Conservation (phyloP, 306 rosid species). For the Vigna mungo region DNA sequence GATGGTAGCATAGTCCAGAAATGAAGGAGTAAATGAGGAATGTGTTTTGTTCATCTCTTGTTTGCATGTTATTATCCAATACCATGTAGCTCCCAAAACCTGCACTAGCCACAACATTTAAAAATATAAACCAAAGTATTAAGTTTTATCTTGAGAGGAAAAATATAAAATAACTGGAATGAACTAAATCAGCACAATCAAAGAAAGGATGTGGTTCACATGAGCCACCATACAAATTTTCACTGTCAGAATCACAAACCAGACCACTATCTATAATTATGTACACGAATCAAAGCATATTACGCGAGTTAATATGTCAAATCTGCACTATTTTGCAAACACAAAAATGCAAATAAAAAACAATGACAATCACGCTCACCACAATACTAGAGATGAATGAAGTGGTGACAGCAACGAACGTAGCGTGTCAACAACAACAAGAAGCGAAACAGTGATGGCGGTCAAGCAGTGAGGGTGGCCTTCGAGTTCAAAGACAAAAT, state of each 20-base stretch:
- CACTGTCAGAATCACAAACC: slow-evolving; percentile 77
- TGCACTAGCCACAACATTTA: slow-evolving; percentile 61
- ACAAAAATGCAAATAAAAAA: too few relatives aligned
- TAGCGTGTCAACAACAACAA: too few relatives aligned
- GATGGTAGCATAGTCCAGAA: too few relatives aligned
- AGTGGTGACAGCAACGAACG: too few relatives aligned
- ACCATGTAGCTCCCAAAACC: slow-evolving; percentile 86
- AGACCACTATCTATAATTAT: slow-evolving; percentile 68
- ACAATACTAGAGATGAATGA: too few relatives aligned
- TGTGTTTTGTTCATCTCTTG: slow-evolving; percentile 66
- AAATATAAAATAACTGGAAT: slow-evolving; percentile 77
- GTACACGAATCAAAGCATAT: neutral
- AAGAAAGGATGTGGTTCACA: slow-evolving; percentile 77
- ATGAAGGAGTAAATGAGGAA: slow-evolving; percentile 28
- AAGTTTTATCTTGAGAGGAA: slow-evolving; percentile 58
- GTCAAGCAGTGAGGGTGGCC: too few relatives aligned
- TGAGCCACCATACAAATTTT: slow-evolving; percentile 52
- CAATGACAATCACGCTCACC: too few relatives aligned
- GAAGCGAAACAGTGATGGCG: too few relatives aligned
- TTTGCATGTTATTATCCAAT: slow-evolving; percentile 69
- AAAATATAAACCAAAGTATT: too few relatives aligned
- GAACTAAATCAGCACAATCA: slow-evolving; percentile 81
- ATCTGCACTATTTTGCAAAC: too few relatives aligned
- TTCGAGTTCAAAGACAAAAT: too few relatives aligned
- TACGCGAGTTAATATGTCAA: too few relatives aligned